Evolutionary conservation across 2,329 filamentous ascomycete species (phyloP).

Genomic region (Ramularia collo-cygni): DNA sequence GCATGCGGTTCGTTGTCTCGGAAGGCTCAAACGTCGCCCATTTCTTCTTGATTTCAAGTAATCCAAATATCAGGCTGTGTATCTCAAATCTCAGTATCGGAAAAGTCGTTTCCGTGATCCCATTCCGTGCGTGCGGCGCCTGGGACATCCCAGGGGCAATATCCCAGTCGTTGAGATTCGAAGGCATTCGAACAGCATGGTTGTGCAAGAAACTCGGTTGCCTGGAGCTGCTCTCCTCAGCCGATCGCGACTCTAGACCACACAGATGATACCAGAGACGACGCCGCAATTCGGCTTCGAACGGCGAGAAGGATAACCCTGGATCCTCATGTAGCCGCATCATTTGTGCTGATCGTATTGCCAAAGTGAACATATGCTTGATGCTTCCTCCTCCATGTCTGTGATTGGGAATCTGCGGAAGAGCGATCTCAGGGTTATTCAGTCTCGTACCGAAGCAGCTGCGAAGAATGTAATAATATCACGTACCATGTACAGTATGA

Average conservation of each 20-base stretch:
- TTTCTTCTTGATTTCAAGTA: constrained; percentile 13
- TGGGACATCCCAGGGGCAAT: constrained; percentile 16
- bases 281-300: constrained; percentile 19
- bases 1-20: constrained; percentile 3
- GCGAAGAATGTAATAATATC: no score
- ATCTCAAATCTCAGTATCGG: constrained; percentile 19
- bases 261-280: constrained; percentile 22
- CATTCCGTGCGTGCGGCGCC: constrained; percentile 14
- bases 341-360: constrained; percentile 18
- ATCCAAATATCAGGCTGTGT: constrained; percentile 13
- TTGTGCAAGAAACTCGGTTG: constrained; percentile 18
- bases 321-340: constrained; percentile 16
- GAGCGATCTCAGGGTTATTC: no score
- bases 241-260: constrained; percentile 20
- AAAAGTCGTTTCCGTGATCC: constrained; percentile 22
- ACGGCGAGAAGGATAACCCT: constrained; percentile 10
- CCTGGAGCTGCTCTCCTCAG: constrained; percentile 19
- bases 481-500: constrained; percentile 18
- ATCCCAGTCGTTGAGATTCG: constrained; percentile 24
- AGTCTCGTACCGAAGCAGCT: no score
- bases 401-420: constrained; percentile 14
- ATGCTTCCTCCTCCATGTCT: constrained; percentile 11
- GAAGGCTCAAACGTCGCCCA: constrained; percentile 4
- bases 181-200: constrained; percentile 16
- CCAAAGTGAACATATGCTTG: constrained; percentile 12